These are phyloP conservation scores for Usnea hakonensis DNA, from an alignment of 495 filamentous ascomycete genomes.

Conservation along the genomic window DNA sequence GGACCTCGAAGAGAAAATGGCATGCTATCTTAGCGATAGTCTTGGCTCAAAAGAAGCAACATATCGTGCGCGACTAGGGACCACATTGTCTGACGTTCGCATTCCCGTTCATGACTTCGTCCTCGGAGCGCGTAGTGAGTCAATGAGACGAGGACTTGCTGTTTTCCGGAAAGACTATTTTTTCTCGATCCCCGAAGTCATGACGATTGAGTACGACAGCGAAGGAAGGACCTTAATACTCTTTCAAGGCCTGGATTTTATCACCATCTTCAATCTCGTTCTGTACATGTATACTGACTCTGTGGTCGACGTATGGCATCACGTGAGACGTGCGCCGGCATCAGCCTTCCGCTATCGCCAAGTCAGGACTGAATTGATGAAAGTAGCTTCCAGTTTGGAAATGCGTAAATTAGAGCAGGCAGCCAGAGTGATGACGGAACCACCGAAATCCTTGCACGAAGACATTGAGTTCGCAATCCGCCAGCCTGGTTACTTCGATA, in stretches of 20 bases:
- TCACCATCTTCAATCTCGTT: constrained; percentile 68
- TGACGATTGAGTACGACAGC: constrained; percentile 48
- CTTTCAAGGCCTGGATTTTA: constrained; percentile 61
- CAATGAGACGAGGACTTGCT: constrained; percentile 55
- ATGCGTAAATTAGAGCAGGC: constrained; percentile 63
- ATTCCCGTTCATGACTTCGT: constrained; percentile 84
- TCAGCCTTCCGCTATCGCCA: constrained; percentile 65
- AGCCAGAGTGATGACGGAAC: constrained; percentile 61
- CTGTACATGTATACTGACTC: constrained; percentile 76
- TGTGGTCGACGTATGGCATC: constrained; percentile 78
- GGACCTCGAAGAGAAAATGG: constrained; percentile 51
- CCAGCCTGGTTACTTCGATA: constrained; percentile 60
- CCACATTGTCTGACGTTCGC: constrained; percentile 50
- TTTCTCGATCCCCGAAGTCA: constrained; percentile 46
- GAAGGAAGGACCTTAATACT: constrained; percentile 46
- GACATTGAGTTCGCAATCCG: constrained; percentile 62
- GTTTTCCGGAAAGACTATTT: constrained; percentile 40
- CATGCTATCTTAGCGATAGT: constrained; percentile 30
- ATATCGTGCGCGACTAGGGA: constrained; percentile 45
- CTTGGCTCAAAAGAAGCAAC: constrained; percentile 12
- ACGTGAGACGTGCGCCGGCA: constrained; percentile 51
- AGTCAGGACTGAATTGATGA: constrained; percentile 76
- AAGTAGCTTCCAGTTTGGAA: constrained; percentile 56
- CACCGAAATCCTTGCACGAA: constrained; percentile 51
- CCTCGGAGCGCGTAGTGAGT: constrained; percentile 60